These are phyloP conservation scores for Pisolithus sp. DNA, from an alignment of 768 basidiomycete genomes.

Conservation along the genomic window DNA sequence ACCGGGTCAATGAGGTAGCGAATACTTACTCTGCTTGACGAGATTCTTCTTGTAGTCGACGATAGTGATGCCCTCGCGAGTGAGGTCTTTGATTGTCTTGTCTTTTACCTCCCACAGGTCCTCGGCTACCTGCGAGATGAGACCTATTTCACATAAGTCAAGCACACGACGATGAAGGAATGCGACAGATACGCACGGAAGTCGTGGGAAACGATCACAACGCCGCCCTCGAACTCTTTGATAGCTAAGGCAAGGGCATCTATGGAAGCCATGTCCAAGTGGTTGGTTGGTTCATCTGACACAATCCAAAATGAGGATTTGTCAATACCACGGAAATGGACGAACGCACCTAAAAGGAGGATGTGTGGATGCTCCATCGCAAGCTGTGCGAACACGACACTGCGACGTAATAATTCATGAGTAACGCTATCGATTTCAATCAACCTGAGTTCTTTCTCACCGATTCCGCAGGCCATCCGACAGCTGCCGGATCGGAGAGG, in stretches of 20 bases:
- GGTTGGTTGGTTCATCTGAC: conserved; percentile 90
- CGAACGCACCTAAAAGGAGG: conserved; percentile 64
- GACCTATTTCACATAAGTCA: conserved; percentile 42
- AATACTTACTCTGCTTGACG: conserved; percentile 63
- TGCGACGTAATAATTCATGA: conserved; percentile 24
- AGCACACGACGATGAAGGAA: conserved; percentile 3
- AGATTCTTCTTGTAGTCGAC: conserved; percentile 89
- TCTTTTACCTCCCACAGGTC: conserved; percentile 99
- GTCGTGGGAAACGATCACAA: conserved; percentile 99
- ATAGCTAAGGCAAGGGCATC: conserved; percentile 93
- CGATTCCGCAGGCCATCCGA: conserved; percentile 96
- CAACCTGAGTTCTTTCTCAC: conserved; percentile 33
- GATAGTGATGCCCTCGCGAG: conserved; percentile 86
- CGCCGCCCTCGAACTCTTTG: conserved; percentile 95
- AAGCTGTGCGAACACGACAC: conserved; percentile 93
- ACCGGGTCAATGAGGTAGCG: conserved; percentile 1
- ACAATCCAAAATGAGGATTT: conserved; percentile 2
- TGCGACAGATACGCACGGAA: conserved; percentile 64
- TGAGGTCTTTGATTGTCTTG: conserved; percentile 87
- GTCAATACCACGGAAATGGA: conserved; percentile 4
- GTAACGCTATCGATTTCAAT: conserved; percentile 9
- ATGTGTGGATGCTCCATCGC: conserved; percentile 98
- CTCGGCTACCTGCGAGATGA: conserved; percentile 96
- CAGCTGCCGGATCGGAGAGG: conserved; percentile 86
- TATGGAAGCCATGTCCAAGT: conserved; percentile 97